Base-by-base conservation (phyloP, 768 basidiomycete genomes). In the Trametes coccinea region DNA sequence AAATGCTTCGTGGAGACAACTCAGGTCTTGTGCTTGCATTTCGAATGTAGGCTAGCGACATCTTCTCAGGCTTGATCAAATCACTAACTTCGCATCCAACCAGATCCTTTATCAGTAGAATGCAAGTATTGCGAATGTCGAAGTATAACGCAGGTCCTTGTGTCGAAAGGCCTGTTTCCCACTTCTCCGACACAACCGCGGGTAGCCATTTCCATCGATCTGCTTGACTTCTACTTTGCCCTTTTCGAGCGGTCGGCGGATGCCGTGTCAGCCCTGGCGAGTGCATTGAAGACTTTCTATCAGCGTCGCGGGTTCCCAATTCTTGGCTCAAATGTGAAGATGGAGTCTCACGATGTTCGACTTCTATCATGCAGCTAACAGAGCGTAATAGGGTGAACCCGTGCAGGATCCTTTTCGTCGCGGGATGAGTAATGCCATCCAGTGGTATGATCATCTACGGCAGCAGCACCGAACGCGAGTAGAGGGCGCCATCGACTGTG, bases 221-320 rank as follows among this genome's bases (percentile, higher is more conserved):
- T 78, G 0, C 58, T 78, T 0, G 61, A 72, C 1, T 76, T 78
- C 55, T 77, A 76, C 56, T 56, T 46, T 0, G 67, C 72, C 2
- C 60, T 78, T 0, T 79, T 79, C 44, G 72, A 78, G 56, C 62
- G 68, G 0, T 76, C 77, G 0, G 78, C 76, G 22, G 71, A 79
- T 56, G 76, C 76, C 3, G 65, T 77, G 37, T 68, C 71, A 40
- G 74, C 67, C 0, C 43, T 74, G 31, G 65, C 75, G 0, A 43
- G 48, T 10, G 71, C 73, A 0, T 62, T 78, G 2, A 71, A 69
- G 27, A 67, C 63, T 0, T 72, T 74, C 49, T 78, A 79, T 44
- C 55, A 33, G 9, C 48, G 65, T 17, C 66, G 72, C 2, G 74
- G 74, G 1, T 76, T 67, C 48, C 27, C 44, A 4, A 34, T 70